Evolutionary conservation across 1,139 yeast genomes (phyloP), one percentile per base, ranked within the genome.

Genomic region (Komagataea norvegica): DNA sequence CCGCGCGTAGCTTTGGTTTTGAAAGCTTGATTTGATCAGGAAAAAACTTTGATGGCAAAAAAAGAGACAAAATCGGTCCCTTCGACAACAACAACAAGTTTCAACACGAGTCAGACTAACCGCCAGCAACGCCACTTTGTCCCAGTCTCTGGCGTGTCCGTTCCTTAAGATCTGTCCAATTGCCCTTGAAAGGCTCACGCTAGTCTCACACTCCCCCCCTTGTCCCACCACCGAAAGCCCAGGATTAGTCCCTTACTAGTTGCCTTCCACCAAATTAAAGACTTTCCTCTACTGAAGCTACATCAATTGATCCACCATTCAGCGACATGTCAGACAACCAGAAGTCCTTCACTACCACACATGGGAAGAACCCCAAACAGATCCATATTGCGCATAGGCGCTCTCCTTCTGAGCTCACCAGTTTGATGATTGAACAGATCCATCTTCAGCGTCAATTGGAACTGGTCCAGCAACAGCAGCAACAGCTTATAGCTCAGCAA

Each of bases 391-490:
- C 97, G 19, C 97, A 89, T 57, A 74, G 97, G 55, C 74, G 96
- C 45, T 84, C 96, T 5, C 96, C 96, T 18, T 79, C 91, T 50
- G 98, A 91, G 60, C 71, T 91, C 59, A 89, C 97, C n/a, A 85
- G 85, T 42, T 68, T 91, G 47, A 89, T 91, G 95, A 79, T 85
- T 52, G 96, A 88, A 60, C 96, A 88, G 58, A 78, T 89, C 61
- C 88, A 91, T 47, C 72, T 91, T 43, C 96, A 89, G 60, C 87
- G 93, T 52, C 96, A 89, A 59, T 70, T 88, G 64, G 96, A 89
- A 54, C 73, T 79, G 49, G 94, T 86, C 4, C 95, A 88, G 58
- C 89, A 85, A 14, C 96, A 89, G 58, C 96, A 85, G 57, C 91
- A 87, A 59, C 95, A 86, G 55, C 74, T 88, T 43, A 61, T 86